A percentile compares a stretch with the other conserved stretches of the same genome.
Conservation (phyloP, 345 rosid species). For the Clarkia xantiana region DNA sequence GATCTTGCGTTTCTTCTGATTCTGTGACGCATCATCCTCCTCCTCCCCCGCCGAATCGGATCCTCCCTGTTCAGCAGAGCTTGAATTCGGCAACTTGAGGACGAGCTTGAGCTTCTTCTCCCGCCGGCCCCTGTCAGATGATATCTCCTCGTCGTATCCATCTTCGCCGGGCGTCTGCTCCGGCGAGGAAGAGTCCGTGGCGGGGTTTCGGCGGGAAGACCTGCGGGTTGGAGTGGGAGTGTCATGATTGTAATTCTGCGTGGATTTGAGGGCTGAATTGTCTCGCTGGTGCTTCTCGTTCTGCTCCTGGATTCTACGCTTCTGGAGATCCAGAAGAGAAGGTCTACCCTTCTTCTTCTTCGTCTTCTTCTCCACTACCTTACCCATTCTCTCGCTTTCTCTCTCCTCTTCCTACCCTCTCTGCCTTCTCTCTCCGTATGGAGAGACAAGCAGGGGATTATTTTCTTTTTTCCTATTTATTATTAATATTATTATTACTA, state of each 20-base stretch:
- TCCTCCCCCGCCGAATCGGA: slow-evolving; percentile 19
- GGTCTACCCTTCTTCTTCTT: slow-evolving; percentile 66
- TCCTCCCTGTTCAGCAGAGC: slow-evolving; percentile 11
- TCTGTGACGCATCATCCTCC: slow-evolving; percentile 7
- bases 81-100: slow-evolving; percentile 22
- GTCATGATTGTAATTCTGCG: slow-evolving; percentile 26
- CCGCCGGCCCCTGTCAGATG: slow-evolving; percentile 14
- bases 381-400: slow-evolving; percentile 22
- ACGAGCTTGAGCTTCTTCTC: slow-evolving; percentile 48
- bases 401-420: slow-evolving; percentile 1
- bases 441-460: slow-evolving; percentile 3
- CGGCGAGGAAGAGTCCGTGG: slow-evolving; percentile 6
- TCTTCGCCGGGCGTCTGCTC: not conserved
- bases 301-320: slow-evolving; percentile 29
- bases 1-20: slow-evolving; percentile 32
- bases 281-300: slow-evolving; percentile 7
- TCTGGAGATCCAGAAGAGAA: slow-evolving; percentile 51
- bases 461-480: not conserved
- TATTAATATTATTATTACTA: too few relatives aligned
- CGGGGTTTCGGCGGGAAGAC: slow-evolving; percentile 47
- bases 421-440: slow-evolving; percentile 1
- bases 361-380: slow-evolving; percentile 29
- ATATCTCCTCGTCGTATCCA: slow-evolving; percentile 21
- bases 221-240: slow-evolving; percentile 25
- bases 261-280: slow-evolving; percentile 12